Base-by-base conservation (phyloP, 2,329 filamentous ascomycete genomes). In the Ceratocystis destructans region DNA sequence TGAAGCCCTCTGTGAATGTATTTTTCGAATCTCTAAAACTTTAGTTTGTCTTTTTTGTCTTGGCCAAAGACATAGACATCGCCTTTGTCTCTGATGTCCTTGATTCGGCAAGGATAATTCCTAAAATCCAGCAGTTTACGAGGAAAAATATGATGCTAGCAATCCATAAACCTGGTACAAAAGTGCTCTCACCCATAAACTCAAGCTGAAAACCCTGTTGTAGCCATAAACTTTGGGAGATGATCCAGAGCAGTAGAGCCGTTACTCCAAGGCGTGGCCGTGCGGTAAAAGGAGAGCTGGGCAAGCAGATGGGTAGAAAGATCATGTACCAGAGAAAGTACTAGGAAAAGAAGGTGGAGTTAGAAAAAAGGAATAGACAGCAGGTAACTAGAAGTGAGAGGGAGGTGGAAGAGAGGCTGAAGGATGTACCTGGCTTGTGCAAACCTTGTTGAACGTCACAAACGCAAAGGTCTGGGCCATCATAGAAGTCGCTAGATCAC, bases 271-370 rank as follows among this genome's bases (percentile, higher is more conserved):
- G 76, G 5, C 72, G 72, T 0, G 83, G 83, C 1, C 77, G 79
- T 3, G 74, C 76, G 0, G 95, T 76, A 15, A 96, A 80, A 0
- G 87, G 87, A 0, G 92, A 96, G 46, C 77, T 77, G 0, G 93
- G 91, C 0, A 99, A 85, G 74, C 96, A 96, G 62, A 96, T 86
- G 0, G 94, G 94, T 2, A 97, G 79, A 71, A 99, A 89, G 70
- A 96, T 84, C 76, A 96, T 86, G 76, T 99, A 97, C 94, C 94
- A 99, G 62, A 99, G 83, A 75, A 99, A 99, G 75, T 99, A 99
- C 90, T 96, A 28, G 15, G 7, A 8, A 33, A 7, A 12, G 7
- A 8, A 33, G 22, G 17, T 12, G 8, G 22, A 22, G n/a, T 62
- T 55, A 53, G 57, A 63, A 28, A 15, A 41, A 41, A 15, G 3